Evolutionary conservation across 2,329 filamentous ascomycete species (phyloP).

Genomic region (Diplodia mutila): DNA sequence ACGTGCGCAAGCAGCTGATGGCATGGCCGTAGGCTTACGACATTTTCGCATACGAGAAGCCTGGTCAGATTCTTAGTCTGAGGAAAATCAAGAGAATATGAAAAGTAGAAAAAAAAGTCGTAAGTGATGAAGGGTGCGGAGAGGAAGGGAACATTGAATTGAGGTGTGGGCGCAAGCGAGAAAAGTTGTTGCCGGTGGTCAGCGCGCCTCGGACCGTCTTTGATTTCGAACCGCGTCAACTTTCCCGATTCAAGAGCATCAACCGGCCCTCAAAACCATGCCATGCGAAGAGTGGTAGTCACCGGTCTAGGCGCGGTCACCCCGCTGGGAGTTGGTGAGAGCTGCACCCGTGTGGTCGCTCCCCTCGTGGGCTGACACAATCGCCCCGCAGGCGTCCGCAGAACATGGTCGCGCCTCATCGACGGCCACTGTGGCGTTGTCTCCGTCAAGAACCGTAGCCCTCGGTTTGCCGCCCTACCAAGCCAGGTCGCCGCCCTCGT

Average conservation of each 20-base stretch:
- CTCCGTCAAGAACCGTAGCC: conserved; percentile 67
- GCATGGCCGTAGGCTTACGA: background rate
- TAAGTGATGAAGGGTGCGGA: background rate
- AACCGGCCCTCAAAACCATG: conserved; percentile 18
- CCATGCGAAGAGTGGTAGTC: conserved; percentile 54
- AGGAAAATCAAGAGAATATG: background rate
- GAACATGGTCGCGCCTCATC: conserved; percentile 80
- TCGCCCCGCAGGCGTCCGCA: conserved; percentile 61
- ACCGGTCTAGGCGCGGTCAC: conserved; percentile 55
- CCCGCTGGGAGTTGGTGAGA: conserved; percentile 75
- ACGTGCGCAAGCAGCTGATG: background rate
- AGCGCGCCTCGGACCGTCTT: background rate
- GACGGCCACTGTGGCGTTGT: conserved; percentile 79
- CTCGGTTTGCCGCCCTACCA: conserved; percentile 72
- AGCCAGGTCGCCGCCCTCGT: conserved; percentile 86
- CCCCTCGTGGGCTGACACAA: background rate
- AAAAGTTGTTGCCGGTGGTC: conserved; percentile 17
- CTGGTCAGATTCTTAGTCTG: too few relatives aligned
- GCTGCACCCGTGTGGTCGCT: background rate
- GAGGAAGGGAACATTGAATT: too few relatives aligned
- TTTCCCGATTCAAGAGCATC: conserved; percentile 11
- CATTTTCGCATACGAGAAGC: too few relatives aligned
- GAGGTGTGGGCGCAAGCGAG: background rate
- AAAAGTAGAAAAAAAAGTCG: background rate
- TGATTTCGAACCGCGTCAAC: background rate